A percentile compares a stretch with the other conserved stretches of the same genome.
These are phyloP conservation scores for Penstemon eatonii DNA, from an alignment of 257 asterid genomes.

Conservation along the genomic window DNA sequence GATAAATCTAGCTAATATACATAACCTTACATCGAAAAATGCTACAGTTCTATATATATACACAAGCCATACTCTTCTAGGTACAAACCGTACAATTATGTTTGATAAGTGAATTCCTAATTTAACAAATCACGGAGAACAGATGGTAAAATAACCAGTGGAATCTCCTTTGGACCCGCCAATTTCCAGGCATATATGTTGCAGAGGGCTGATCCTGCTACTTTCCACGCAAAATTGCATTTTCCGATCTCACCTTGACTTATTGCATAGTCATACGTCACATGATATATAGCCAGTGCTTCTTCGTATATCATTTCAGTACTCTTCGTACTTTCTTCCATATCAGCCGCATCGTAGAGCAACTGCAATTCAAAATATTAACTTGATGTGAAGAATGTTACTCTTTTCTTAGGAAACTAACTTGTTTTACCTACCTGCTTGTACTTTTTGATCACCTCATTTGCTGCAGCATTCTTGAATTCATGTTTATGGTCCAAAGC, in stretches of 20 bases:
- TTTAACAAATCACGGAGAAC: slow-evolving; percentile 47
- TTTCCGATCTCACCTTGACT: slow-evolving; percentile 15
- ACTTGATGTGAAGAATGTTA: neutral
- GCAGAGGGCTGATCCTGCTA: slow-evolving; percentile 70
- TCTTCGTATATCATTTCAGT: slow-evolving; percentile 39
- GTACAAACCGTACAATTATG: no score
- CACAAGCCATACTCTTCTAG: no score
- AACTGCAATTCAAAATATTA: slow-evolving; percentile 43
- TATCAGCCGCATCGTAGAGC: slow-evolving; percentile 58
- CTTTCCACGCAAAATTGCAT: slow-evolving; percentile 76
- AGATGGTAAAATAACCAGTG: slow-evolving; percentile 44
- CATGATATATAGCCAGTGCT: slow-evolving; percentile 63
- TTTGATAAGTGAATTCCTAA: no score
- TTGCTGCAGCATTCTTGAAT: slow-evolving; percentile 42
- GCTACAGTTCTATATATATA: no score
- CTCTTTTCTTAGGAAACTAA: slow-evolving; percentile 1
- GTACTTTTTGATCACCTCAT: slow-evolving; percentile 56
- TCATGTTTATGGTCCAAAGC: slow-evolving; percentile 41
- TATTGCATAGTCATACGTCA: slow-evolving; percentile 47
- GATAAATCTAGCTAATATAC: no score
- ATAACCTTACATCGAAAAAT: no score
- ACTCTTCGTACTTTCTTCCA: slow-evolving; percentile 50
- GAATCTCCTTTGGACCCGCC: slow-evolving; percentile 40
- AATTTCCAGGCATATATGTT: slow-evolving; percentile 37
- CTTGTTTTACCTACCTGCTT: slow-evolving; percentile 61